These are phyloP conservation scores for Phytophthora brassicae DNA, from an alignment of 352 stramenopile genomes.

Conservation along the genomic window DNA sequence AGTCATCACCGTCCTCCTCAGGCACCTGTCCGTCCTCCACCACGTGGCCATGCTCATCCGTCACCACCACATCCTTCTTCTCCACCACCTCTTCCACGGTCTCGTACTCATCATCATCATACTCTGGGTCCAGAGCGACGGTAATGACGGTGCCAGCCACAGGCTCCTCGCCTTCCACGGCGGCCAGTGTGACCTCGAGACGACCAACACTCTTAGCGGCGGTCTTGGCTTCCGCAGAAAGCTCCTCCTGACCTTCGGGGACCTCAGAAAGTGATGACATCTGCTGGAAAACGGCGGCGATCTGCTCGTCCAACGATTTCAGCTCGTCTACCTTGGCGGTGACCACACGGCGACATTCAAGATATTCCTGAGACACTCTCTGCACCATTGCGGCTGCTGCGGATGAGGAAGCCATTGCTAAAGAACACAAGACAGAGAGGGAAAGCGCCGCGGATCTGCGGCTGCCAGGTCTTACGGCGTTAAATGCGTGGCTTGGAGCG, in stretches of 20 bases:
- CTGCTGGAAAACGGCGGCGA: constrained; percentile 68
- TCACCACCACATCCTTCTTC: constrained; percentile 60
- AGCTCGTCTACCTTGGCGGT: constrained; percentile 81
- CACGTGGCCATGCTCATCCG: constrained; percentile 45
- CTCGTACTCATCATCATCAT: constrained; percentile 61
- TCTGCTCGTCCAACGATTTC: constrained; percentile 72
- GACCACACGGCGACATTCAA: constrained; percentile 77
- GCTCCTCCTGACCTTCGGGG: constrained; percentile 30
- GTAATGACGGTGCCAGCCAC: constrained; percentile 59
- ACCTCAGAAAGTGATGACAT: constrained; percentile 60
- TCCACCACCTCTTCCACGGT: constrained; percentile 56
- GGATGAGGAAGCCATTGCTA: constrained; percentile 51
- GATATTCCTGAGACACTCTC: constrained; percentile 79
- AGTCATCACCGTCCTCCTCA: constrained; percentile 37
- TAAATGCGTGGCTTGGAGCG: constrained; percentile 32
- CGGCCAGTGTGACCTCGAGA: constrained; percentile 59
- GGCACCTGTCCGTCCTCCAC: constrained; percentile 43
- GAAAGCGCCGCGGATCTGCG: constrained; percentile 14
- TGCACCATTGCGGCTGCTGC: constrained; percentile 68
- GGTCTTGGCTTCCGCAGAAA: constrained; percentile 27
- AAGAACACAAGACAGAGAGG: constrained; percentile 6
- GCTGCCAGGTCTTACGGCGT: constrained; percentile 18
- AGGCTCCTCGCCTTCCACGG: constrained; percentile 59
- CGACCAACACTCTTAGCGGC: constrained; percentile 73
- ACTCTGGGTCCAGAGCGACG: constrained; percentile 76